phyloP scores from a whole-genome alignment of 306 rosid genomes.

The Rosa rugosa region DNA sequence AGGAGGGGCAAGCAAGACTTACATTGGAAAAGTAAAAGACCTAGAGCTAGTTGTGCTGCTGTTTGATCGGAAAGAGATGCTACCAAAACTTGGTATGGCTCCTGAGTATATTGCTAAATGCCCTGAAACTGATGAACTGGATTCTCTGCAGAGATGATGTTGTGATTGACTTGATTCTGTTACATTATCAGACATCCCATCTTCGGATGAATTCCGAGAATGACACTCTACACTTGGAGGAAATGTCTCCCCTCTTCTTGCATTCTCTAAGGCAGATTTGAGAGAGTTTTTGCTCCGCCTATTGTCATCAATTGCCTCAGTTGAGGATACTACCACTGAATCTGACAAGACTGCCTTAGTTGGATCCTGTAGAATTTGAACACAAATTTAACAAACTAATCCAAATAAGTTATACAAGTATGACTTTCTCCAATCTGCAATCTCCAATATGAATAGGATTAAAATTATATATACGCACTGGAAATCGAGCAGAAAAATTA shows the following conservation, averaged over 20 bases:
- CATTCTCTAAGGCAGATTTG: slow-evolving; percentile 22
- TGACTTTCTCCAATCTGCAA: not conserved
- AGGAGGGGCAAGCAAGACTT: slow-evolving; percentile 19
- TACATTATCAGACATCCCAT: slow-evolving; percentile 22
- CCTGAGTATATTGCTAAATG: not conserved
- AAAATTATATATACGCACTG: not conserved
- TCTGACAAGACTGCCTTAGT: slow-evolving; percentile 24
- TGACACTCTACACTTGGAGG: slow-evolving; percentile 8
- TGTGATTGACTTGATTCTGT: slow-evolving; percentile 19
- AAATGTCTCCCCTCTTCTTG: slow-evolving; percentile 1
- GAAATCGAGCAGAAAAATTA: no score
- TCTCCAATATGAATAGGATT: not conserved
- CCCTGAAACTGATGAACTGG: slow-evolving; percentile 18
- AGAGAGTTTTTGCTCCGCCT: slow-evolving; percentile 14
- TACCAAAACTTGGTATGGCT: slow-evolving; percentile 27
- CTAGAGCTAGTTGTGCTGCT: slow-evolving; percentile 67
- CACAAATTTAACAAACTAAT: not conserved
- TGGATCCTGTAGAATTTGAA: slow-evolving; percentile 35
- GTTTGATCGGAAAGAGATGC: slow-evolving; percentile 46
- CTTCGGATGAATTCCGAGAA: slow-evolving; percentile 19
- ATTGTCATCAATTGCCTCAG: slow-evolving; percentile 19
- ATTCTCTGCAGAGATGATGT: slow-evolving; percentile 30
- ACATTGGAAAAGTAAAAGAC: slow-evolving; percentile 84
- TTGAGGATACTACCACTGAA: slow-evolving; percentile 15
- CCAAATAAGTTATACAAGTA: not conserved